Conservation (phyloP, 768 basidiomycete species). For the Tephrocybe sp. region DNA sequence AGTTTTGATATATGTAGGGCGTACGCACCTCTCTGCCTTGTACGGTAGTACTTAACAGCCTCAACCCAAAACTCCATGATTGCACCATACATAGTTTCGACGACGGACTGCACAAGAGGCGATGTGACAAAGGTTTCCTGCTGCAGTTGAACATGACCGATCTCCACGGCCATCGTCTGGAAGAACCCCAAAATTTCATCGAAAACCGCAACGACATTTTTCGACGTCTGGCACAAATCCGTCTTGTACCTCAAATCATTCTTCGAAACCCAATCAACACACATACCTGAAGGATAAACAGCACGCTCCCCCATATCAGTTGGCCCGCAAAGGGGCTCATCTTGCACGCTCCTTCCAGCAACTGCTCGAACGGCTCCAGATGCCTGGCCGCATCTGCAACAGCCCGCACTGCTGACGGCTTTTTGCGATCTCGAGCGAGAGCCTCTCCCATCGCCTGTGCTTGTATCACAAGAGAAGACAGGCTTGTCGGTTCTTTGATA, state of each 20-base stretch:
- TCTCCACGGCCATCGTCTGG: constrained; percentile 3
- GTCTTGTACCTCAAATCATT: neutral
- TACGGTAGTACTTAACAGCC: constrained; percentile 6
- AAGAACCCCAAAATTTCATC: constrained; percentile 7
- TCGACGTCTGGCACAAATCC: constrained; percentile 3
- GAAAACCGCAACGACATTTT: neutral
- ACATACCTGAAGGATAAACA: constrained; percentile 1
- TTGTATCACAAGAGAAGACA: neutral
- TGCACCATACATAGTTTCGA: constrained; percentile 7
- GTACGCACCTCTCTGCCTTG: neutral
- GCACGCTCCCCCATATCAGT: constrained; percentile 5
- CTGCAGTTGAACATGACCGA: constrained; percentile 1
- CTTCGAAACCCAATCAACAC: neutral
- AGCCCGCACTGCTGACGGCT: neutral
- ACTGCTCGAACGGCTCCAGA: neutral
- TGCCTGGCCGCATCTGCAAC: neutral
- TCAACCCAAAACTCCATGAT: too few relatives aligned
- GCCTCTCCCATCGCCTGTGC: neutral
- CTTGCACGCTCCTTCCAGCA: constrained; percentile 1
- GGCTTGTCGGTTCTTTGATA: neutral
- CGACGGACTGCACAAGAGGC: constrained; percentile 1
- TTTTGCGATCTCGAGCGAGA: neutral
- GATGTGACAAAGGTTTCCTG: neutral
- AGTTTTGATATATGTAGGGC: neutral
- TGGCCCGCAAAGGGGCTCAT: neutral